phyloP scores from a whole-genome alignment of 331 rosid species.

The Prunus yedoensis region DNA sequence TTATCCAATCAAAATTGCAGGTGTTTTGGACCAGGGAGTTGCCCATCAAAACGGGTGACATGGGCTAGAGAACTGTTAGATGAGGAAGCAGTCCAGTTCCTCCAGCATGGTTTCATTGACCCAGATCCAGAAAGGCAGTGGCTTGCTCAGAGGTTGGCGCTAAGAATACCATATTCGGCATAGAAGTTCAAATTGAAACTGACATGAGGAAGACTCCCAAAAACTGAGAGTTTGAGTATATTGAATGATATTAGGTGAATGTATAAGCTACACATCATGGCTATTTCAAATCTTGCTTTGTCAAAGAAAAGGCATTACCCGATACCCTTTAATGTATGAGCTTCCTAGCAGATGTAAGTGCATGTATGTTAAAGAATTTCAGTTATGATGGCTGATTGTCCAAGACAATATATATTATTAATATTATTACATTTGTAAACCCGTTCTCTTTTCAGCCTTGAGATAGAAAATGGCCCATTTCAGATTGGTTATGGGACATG shows the following conservation, averaged over 20 bases:
- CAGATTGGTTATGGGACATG: too few species aligned
- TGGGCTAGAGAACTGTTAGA: constrained; percentile 66
- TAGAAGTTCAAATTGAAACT: constrained; percentile 23
- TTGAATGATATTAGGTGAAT: neutral
- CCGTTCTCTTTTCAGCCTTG: neutral
- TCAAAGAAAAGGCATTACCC: neutral
- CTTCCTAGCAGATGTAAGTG: neutral
- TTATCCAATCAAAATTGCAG: constrained; percentile 39
- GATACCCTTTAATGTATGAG: constrained; percentile 1
- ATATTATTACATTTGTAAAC: neutral
- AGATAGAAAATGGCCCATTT: neutral
- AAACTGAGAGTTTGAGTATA: neutral
- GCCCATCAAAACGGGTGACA: constrained; percentile 54
- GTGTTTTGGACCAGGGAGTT: constrained; percentile 77
- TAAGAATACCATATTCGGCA: constrained; percentile 72
- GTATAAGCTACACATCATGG: neutral
- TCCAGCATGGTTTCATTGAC: constrained; percentile 63
- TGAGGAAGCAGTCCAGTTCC: constrained; percentile 71
- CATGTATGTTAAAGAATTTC: neutral
- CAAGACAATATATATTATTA: neutral
- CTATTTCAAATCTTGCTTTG: neutral
- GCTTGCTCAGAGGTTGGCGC: constrained; percentile 81
- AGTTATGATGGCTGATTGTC: constrained; percentile 1
- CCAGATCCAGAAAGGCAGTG: constrained; percentile 72
- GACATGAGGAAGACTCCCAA: neutral